Evolutionary conservation across 345 rosid species (phyloP).

Genomic region (Triadica sebifera): DNA sequence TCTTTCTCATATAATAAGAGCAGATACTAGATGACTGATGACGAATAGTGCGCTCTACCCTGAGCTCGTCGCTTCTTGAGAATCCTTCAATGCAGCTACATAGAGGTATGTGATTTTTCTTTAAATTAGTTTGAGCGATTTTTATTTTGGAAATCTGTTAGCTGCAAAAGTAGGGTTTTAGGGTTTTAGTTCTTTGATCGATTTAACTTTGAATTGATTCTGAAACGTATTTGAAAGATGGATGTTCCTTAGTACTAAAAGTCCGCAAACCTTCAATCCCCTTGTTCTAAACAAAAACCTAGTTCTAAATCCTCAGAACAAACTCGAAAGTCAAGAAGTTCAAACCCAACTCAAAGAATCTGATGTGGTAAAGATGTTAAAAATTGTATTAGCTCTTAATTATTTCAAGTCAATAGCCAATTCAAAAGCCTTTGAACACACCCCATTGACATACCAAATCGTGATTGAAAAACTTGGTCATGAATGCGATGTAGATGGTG

Average conservation of each 20-base stretch:
- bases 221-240: conserved; percentile 28
- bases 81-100: neutral
- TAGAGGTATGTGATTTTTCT: conserved; percentile 3
- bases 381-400: conserved; percentile 42
- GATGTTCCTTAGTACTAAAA: conserved; percentile 26
- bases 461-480: conserved; percentile 65
- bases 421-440: conserved; percentile 66
- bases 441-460: conserved; percentile 53
- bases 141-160: neutral
- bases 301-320: conserved; percentile 10
- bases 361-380: conserved; percentile 49
- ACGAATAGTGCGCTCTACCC: neutral
- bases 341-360: conserved; percentile 38
- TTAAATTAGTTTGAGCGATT: neutral
- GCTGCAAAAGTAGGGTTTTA: neutral
- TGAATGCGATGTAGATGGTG: conserved; percentile 51
- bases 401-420: conserved; percentile 66
- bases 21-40: no score
- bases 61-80: neutral
- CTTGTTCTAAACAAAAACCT: conserved; percentile 26
- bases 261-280: conserved; percentile 25
- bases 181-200: conserved; percentile 1
- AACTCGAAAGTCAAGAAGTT: conserved; percentile 21
- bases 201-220: neutral
- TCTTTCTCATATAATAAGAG: no score